Conservation (phyloP, 1,139 yeast genomes). For the Suhomyces atakaporum region DNA sequence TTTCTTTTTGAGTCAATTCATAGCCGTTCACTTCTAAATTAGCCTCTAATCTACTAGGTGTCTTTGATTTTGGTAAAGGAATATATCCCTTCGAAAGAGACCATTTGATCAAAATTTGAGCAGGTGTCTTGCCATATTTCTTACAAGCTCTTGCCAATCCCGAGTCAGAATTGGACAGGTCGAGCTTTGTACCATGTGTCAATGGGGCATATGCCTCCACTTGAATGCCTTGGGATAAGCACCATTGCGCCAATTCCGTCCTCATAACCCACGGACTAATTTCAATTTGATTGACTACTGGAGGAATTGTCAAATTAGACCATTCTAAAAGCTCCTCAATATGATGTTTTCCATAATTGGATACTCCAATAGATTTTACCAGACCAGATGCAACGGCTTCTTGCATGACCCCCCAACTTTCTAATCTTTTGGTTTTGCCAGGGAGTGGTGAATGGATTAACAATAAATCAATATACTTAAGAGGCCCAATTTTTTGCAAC, state of each 20-base stretch:
- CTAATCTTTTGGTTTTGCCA: slow-evolving; percentile 52
- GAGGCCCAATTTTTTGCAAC: slow-evolving; percentile 26
- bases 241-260: slow-evolving; percentile 58
- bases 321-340: slow-evolving; percentile 57
- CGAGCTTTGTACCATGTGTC: slow-evolving; percentile 37
- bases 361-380: slow-evolving; percentile 65
- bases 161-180: slow-evolving; percentile 4
- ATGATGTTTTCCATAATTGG: slow-evolving; percentile 67
- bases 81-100: slow-evolving; percentile 44
- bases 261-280: slow-evolving; percentile 80
- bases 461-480: slow-evolving; percentile 48
- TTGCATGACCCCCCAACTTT: slow-evolving; percentile 63
- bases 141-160: slow-evolving; percentile 12
- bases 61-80: slow-evolving; percentile 41
- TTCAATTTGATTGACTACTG: slow-evolving; percentile 67
- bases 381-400: slow-evolving; percentile 60
- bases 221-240: slow-evolving; percentile 34
- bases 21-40: slow-evolving; percentile 50
- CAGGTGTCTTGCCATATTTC: slow-evolving; percentile 30
- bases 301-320: slow-evolving; percentile 52
- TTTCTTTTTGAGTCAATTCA: slow-evolving; percentile 49
- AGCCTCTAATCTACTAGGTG: slow-evolving; percentile 28
- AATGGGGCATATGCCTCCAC: slow-evolving; percentile 46
- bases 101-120: slow-evolving; percentile 42
- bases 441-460: slow-evolving; percentile 64